Percentiles rank a stretch among this genome's conserved stretches.
Evolutionary conservation across 129 eudicot genomes (phyloP).

Genomic region (Chrysanthemum seticuspe): DNA sequence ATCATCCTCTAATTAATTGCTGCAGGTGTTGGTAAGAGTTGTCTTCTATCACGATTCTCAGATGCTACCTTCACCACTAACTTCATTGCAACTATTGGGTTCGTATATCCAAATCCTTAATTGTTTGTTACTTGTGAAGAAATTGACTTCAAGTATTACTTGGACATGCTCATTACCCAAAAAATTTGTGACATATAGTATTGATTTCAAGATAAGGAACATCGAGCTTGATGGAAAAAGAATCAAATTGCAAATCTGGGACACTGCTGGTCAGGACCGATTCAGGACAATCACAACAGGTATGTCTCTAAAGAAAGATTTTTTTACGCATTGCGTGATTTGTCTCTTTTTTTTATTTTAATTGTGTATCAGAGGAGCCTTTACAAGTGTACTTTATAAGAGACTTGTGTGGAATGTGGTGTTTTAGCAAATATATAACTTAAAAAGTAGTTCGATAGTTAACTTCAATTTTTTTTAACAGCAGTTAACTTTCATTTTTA

Average conservation of each 20-base stretch:
- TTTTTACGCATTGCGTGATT: too few species aligned
- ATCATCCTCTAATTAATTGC: too few species aligned
- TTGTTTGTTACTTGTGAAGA: not conserved
- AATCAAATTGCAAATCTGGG: slow-evolving; percentile 96
- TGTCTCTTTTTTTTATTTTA: too few species aligned
- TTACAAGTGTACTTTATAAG: too few species aligned
- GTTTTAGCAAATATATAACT: too few species aligned
- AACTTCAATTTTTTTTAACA: too few species aligned
- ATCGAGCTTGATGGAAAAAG: slow-evolving; percentile 94
- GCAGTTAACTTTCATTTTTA: too few species aligned
- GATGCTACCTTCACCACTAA: slow-evolving; percentile 99
- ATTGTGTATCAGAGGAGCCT: too few species aligned
- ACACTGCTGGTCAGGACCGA: slow-evolving; percentile 99
- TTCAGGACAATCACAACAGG: slow-evolving; percentile 97
- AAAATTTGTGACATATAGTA: slow-evolving; percentile 32
- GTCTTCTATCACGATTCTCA: slow-evolving; percentile 97
- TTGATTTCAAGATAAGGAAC: slow-evolving; percentile 94
- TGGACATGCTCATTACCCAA: not conserved
- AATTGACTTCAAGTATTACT: not conserved
- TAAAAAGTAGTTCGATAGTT: too few species aligned
- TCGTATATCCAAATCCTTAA: slow-evolving; percentile 30
- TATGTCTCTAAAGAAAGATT: slow-evolving; percentile 20
- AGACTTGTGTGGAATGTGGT: too few species aligned
- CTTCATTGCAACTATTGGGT: slow-evolving; percentile 98
- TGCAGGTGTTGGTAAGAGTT: slow-evolving; percentile 99